These are phyloP conservation scores for Calcarisporium arbuscula DNA, from an alignment of 2,329 filamentous ascomycete genomes.

Conservation along the genomic window DNA sequence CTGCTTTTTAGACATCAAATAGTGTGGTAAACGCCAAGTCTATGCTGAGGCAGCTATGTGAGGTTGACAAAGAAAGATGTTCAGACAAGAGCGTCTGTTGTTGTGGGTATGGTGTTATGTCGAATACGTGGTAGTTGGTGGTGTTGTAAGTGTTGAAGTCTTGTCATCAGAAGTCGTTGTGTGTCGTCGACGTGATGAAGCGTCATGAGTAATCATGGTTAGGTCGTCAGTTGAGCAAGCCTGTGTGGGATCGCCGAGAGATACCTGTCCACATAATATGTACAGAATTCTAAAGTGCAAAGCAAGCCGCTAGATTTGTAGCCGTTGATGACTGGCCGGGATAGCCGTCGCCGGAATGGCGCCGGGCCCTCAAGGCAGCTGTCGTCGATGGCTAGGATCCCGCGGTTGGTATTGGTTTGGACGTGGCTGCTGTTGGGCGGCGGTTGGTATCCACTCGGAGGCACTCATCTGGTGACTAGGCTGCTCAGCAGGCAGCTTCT, in stretches of 20 bases:
- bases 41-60: constrained; percentile 22
- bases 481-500: constrained; percentile 56
- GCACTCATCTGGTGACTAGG: constrained; percentile 46
- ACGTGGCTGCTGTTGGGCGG: constrained; percentile 38
- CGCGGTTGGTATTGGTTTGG: constrained; percentile 35
- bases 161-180: constrained; percentile 8
- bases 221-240: background rate
- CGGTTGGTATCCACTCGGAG: constrained; percentile 45
- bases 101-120: background rate
- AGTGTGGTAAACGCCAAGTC: constrained; percentile 24
- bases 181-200: constrained; percentile 8
- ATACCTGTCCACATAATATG: no score
- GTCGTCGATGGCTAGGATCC: constrained; percentile 36
- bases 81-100: no score
- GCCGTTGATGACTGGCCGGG: no score
- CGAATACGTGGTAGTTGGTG: no score
- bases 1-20: constrained; percentile 13
- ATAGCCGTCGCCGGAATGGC: constrained; percentile 2
- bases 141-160: no score
- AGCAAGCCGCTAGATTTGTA: no score
- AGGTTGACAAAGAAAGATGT: no score
- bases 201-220: constrained; percentile 1
- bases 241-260: background rate
- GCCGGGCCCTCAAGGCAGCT: constrained; percentile 21
- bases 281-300: no score